A percentile compares a stretch with the other conserved stretches of the same genome.
Conservation (phyloP, 169 alveolate species). For the Eimeria falciformis region DNA sequence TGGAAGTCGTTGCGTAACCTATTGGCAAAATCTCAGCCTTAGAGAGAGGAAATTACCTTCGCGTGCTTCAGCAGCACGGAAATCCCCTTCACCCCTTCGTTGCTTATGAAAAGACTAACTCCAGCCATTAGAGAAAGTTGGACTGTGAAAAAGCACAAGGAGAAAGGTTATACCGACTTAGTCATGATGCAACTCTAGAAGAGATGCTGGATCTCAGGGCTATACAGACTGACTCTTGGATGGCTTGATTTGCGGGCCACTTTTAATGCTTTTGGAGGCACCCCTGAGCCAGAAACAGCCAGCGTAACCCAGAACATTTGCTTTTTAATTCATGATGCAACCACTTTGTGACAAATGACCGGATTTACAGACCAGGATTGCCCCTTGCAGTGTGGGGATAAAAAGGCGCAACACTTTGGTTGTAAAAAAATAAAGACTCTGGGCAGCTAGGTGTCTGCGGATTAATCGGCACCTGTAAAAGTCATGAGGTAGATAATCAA, state of each 20-base stretch:
- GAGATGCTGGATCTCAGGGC: background rate
- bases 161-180: background rate
- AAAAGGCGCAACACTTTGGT: background rate
- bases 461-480: background rate
- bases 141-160: background rate
- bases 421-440: background rate
- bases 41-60: background rate
- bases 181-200: background rate
- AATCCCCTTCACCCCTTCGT: conserved; percentile 14
- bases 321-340: too few relatives aligned
- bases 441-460: background rate
- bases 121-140: background rate
- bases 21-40: too few relatives aligned
- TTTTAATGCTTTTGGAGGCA: background rate
- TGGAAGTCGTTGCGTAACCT: too few relatives aligned
- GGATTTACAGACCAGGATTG: too few relatives aligned
- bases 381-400: too few relatives aligned
- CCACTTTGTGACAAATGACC: background rate
- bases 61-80: background rate
- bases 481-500: background rate
- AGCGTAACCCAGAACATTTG: background rate
- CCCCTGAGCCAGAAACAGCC: background rate
- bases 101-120: background rate
- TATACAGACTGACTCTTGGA: background rate
- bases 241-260: background rate